A percentile compares a stretch with the other conserved stretches of the same genome.
phyloP scores from a whole-genome alignment of 805 yeast species.

The Metschnikowia reukaufii region DNA sequence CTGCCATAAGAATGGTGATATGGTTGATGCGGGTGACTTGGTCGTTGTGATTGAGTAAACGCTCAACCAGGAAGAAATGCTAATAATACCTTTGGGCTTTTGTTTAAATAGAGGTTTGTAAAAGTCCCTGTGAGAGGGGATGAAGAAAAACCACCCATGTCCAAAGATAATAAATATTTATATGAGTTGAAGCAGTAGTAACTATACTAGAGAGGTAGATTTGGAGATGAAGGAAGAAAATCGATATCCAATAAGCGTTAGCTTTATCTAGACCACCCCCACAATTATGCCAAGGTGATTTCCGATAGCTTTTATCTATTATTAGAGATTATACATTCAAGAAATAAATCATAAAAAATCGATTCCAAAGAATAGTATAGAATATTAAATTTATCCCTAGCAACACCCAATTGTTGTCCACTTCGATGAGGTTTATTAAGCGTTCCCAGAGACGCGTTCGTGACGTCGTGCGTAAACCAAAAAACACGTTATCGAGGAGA shows the following conservation, averaged over 20 bases:
- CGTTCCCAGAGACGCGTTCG: not conserved
- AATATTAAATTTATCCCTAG: too few relatives aligned
- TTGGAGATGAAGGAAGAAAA: too few relatives aligned
- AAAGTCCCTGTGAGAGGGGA: conserved; percentile 20
- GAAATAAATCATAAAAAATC: too few relatives aligned
- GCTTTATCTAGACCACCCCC: too few relatives aligned
- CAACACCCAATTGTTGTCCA: too few relatives aligned
- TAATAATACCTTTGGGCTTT: not conserved
- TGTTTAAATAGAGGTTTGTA: conserved; percentile 1
- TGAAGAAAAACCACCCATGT: not conserved
- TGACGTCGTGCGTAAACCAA: not conserved
- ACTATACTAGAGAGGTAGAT: too few relatives aligned
- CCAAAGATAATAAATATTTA: conserved; percentile 1
- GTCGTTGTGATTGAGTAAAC: conserved; percentile 71
- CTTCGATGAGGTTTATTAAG: too few relatives aligned
- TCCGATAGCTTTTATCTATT: too few relatives aligned
- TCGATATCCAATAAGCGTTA: too few relatives aligned
- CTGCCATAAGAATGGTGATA: conserved; percentile 83
- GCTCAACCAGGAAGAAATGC: too few relatives aligned
- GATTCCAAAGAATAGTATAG: too few relatives aligned
- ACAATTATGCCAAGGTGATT: not conserved
- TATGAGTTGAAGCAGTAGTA: not conserved
- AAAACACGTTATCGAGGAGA: not conserved
- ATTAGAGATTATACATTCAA: too few relatives aligned
- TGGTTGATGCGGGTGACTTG: conserved; percentile 95